Percentiles rank a stretch among this genome's conserved stretches.
Evolutionary conservation across 495 filamentous ascomycete species (phyloP).

Genomic region (Penicillium lividum): DNA sequence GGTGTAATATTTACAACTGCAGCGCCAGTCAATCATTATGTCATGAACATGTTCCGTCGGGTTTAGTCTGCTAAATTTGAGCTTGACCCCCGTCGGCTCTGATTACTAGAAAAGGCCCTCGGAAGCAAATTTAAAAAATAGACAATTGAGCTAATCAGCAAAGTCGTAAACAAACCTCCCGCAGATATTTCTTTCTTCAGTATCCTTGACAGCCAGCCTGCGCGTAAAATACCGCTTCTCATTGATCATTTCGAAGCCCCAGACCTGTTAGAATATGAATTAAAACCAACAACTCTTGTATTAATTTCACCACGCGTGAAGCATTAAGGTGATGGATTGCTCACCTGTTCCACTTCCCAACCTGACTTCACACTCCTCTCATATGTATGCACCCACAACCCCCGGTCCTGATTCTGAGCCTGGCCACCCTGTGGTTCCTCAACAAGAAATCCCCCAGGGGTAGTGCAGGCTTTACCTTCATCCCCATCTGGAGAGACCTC

Average conservation of each 20-base stretch:
- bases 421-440: background rate
- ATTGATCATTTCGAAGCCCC: background rate
- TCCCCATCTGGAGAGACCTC: background rate
- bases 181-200: background rate
- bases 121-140: too few species aligned
- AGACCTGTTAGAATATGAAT: background rate
- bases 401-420: background rate
- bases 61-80: too few species aligned
- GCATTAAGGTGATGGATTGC: background rate
- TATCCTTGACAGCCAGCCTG: background rate
- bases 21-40: too few species aligned
- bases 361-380: background rate
- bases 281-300: background rate
- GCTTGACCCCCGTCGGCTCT: too few species aligned
- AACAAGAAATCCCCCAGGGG: background rate
- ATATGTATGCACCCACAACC: background rate
- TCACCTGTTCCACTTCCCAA: background rate
- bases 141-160: background rate
- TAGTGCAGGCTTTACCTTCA: background rate
- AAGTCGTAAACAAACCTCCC: background rate
- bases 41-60: too few species aligned
- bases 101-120: too few species aligned
- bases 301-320: background rate
- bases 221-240: background rate
- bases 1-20: too few species aligned